Evolutionary conservation across 169 alveolate species (phyloP), one percentile per base, ranked within the genome.

Genomic region (Plasmodium relictum): DNA sequence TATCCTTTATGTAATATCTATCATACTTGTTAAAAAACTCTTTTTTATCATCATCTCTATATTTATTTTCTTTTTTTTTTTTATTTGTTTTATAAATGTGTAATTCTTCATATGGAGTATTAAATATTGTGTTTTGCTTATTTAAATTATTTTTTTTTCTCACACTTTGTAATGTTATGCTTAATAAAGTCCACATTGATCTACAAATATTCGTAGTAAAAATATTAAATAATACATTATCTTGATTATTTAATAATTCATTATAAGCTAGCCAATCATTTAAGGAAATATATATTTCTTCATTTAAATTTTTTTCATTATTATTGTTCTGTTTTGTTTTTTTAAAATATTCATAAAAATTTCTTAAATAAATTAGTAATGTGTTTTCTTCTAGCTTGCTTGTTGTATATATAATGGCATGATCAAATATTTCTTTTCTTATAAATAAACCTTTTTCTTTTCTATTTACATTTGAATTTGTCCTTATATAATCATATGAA

Each of bases 371-470:
- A 66, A 16, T 65, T 54, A 80, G 18, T 39, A 80, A 66, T 14
- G 45, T 45, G 22, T 31, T 24, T 39, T 80, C 90, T 54, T 66
- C 90, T 2, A 80, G 22, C 37, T 66, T 80, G 56, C 52, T 80
- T 3, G 83, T 80, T 0, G 90, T 80, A 37, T 80, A 80, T 39
- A 80, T 68, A 50, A 80, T 54, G 10, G 90, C 90, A 54, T 80
- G 90, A 61, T 80, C 90, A 42, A 80, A 80, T 12, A 80, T 80
- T 68, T 80, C 90, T 54, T 80, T 80, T 66, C 90, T 65, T 52
- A 80, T 66, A 54, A 80, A 80, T 39, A 80, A 73, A n/a, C 58
- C 3, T 18, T 37, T 56, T 37, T 58, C 37, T 20, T 56, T 37
- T 39, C 20, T 18, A 7, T 39, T 37, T 7, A 7, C 37, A 6